A percentile compares a stretch with the other conserved stretches of the same genome.
Conservation (phyloP, 441 rosid genomes). For the Hura crepitans region DNA sequence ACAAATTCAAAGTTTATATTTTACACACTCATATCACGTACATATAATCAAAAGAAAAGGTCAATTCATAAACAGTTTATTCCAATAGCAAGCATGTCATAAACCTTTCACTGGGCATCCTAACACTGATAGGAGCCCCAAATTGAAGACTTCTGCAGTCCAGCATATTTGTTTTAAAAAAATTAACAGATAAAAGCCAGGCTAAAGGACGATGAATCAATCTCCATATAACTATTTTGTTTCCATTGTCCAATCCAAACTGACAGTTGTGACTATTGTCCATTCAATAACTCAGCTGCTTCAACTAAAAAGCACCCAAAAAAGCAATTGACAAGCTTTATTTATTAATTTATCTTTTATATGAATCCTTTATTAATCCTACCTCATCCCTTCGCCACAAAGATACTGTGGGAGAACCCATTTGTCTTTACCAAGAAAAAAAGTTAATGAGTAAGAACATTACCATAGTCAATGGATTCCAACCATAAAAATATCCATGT, state of each 20-base stretch:
- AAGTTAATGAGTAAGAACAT: conserved; percentile 19
- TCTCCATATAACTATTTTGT: neutral
- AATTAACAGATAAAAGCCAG: neutral
- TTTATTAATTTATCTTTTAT: neutral
- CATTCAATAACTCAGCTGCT: too few species aligned
- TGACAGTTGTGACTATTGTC: too few species aligned
- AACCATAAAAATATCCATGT: conserved; percentile 83
- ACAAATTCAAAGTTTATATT: neutral
- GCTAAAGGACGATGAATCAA: neutral
- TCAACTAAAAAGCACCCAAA: too few species aligned
- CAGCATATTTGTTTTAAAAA: neutral
- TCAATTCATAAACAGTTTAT: neutral
- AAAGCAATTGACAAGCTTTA: too few species aligned
- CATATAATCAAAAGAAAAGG: neutral
- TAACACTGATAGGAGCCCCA: neutral
- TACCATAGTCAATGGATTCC: conserved; percentile 90
- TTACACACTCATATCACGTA: neutral
- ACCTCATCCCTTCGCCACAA: neutral
- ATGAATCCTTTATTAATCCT: neutral
- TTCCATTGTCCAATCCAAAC: too few species aligned
- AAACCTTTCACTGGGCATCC: neutral
- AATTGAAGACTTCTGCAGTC: neutral
- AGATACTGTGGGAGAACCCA: neutral
- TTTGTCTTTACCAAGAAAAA: neutral
- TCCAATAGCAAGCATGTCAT: neutral